Percentiles rank a stretch among this genome's conserved stretches.
Conservation (phyloP, 2,329 filamentous ascomycete species). For the Epicoccum sorghinum region DNA sequence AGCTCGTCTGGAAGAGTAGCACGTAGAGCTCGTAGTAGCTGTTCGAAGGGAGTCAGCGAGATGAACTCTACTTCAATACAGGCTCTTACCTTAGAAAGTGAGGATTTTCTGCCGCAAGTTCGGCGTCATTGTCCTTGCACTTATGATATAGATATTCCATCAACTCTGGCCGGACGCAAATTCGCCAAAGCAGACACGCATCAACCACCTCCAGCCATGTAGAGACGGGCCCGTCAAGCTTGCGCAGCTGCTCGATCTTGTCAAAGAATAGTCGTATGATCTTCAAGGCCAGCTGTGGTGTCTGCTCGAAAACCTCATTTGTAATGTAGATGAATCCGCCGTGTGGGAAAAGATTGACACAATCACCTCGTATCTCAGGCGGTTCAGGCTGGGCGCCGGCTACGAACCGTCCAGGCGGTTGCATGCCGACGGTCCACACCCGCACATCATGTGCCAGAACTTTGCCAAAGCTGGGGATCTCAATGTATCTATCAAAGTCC, state of each 20-base stretch:
- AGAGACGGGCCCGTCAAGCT: constrained; percentile 19
- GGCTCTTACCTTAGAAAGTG: constrained; percentile 22
- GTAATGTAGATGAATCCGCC: constrained; percentile 52
- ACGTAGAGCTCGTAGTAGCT: constrained; percentile 35
- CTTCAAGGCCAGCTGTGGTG: constrained; percentile 44
- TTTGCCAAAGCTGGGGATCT: constrained; percentile 41
- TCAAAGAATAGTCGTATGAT: constrained; percentile 46
- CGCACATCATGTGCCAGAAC: constrained; percentile 36
- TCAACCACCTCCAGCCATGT: constrained; percentile 28
- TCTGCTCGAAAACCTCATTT: constrained; percentile 50
- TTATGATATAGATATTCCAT: constrained; percentile 32
- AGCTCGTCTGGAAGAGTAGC: constrained; percentile 26
- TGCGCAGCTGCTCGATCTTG: constrained; percentile 31
- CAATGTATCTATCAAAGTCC: constrained; percentile 38
- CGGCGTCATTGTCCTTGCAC: constrained; percentile 25
- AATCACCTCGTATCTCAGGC: constrained; percentile 27
- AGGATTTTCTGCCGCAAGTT: constrained; percentile 26
- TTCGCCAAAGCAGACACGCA: constrained; percentile 37
- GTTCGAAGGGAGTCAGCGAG: constrained; percentile 1
- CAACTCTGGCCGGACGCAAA: constrained; percentile 41
- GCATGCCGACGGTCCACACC: constrained; percentile 44
- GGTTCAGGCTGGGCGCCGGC: constrained; percentile 19
- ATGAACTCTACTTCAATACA: not conserved
- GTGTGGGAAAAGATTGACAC: constrained; percentile 45
- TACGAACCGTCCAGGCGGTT: constrained; percentile 27